Evolutionary conservation across 2,329 filamentous ascomycete species (phyloP).

Genomic region (Fusarium annulatum): DNA sequence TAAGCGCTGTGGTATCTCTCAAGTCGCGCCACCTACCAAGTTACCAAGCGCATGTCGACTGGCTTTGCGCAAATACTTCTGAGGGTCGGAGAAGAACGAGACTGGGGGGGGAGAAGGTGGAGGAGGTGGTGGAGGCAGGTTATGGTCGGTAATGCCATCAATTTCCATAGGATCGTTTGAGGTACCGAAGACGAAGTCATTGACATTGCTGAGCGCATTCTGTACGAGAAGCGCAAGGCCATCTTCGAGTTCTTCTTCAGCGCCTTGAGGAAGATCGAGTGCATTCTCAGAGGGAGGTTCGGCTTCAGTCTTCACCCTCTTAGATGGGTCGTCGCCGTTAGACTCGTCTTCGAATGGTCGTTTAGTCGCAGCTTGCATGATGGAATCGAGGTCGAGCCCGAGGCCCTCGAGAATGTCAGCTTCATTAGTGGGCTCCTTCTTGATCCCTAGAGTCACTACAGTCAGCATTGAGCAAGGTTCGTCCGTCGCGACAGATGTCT

Average conservation of each 20-base stretch:
- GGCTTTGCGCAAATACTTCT: slow-evolving; percentile 52
- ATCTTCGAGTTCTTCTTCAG: slow-evolving; percentile 49
- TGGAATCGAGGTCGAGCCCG: slow-evolving; percentile 50
- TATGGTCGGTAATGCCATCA: slow-evolving; percentile 47
- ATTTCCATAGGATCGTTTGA: slow-evolving; percentile 50
- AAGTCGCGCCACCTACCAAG: slow-evolving; percentile 48
- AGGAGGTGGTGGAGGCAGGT: slow-evolving; percentile 38
- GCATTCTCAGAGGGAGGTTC: slow-evolving; percentile 31
- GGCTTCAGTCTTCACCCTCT: slow-evolving; percentile 50
- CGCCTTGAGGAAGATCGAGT: slow-evolving; percentile 36
- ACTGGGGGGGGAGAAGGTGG: slow-evolving; percentile 43
- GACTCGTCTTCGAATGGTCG: slow-evolving; percentile 51
- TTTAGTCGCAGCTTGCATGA: slow-evolving; percentile 52
- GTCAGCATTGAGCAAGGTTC: slow-evolving; percentile 42
- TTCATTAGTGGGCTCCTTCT: slow-evolving; percentile 55
- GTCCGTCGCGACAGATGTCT: slow-evolving; percentile 10
- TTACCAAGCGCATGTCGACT: slow-evolving; percentile 55
- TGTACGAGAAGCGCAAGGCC: slow-evolving; percentile 53
- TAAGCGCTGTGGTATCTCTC: slow-evolving; percentile 21
- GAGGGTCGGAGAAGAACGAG: slow-evolving; percentile 51
- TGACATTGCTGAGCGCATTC: slow-evolving; percentile 55
- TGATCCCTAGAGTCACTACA: slow-evolving; percentile 48
- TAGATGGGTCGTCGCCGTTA: slow-evolving; percentile 47
- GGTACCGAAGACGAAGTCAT: slow-evolving; percentile 51
- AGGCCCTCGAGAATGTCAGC: slow-evolving; percentile 50